Evolutionary conservation across 768 basidiomycete genomes (phyloP), one percentile per base, ranked within the genome.

Genomic region (Filobasidium wieringae): DNA sequence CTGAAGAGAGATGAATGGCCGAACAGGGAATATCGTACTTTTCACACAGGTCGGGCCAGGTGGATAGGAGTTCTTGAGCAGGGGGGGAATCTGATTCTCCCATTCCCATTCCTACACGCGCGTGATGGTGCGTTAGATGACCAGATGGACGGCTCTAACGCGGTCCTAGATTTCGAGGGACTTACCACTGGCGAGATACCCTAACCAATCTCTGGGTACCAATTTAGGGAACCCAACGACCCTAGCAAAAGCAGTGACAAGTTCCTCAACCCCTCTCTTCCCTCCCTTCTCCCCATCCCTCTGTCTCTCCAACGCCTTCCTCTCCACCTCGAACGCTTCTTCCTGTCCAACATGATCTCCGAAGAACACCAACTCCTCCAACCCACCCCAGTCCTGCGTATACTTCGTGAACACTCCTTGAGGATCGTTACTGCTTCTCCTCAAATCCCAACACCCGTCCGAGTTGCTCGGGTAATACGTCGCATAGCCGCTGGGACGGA

Each of bases 11-110:
- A 55, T 67, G 68, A 67, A 72, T 71, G 4, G 67, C 70, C 1
- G 69, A 71, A 53, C 68, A 70, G 0, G 73, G 73, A 29, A 74
- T 74, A 37, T 67, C 63, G 53, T 70, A 56, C 58, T 72, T 59
- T 59, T 65, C 63, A 62, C 71, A 74, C 26, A 66, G 50, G 22
- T 67, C 66, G 0, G 71, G 71, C 64, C 70, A 74, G 12, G 45
- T 51, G 11, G 61, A 64, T 2, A 74, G 62, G 1, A 74, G 61
- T 17, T 64, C 57, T 54, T 74, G 72, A 11, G 72, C 72, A 1
- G 60, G 62, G 1, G 26, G 17, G 53, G 51, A 29, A 33, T 53
- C 71, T 40, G 63, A 64, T 39, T 72, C 72, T 2, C 68, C 72
- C 6, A 68, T 55, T 56, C 71, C 72, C 67, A 74, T 71, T 8